A percentile compares a stretch with the other conserved stretches of the same genome.
Conservation (phyloP, 2,329 filamentous ascomycete genomes). For the Arthroderma sp. region DNA sequence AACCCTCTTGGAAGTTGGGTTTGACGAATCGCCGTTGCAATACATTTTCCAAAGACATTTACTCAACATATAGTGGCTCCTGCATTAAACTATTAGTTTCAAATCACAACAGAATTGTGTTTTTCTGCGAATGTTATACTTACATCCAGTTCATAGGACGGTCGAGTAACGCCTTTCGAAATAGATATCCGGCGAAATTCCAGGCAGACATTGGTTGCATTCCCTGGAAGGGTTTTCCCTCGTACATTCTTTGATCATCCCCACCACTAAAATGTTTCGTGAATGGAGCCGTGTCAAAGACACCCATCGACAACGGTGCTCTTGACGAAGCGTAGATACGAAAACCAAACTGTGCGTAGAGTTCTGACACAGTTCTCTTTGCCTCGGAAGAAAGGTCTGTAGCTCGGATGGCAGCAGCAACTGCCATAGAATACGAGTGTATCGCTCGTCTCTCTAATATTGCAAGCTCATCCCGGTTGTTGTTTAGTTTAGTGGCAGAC, state of each 20-base stretch:
- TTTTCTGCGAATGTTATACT: constrained; percentile 17
- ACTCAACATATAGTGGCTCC: constrained; percentile 53
- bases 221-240: constrained; percentile 43
- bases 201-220: constrained; percentile 49
- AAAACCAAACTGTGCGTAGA: constrained; percentile 56
- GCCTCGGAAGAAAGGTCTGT: constrained; percentile 43
- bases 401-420: constrained; percentile 46
- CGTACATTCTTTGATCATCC: constrained; percentile 42
- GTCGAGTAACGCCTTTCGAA: constrained; percentile 45
- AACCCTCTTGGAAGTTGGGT: constrained; percentile 22
- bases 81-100: constrained; percentile 19
- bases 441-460: constrained; percentile 67
- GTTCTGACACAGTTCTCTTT: constrained; percentile 45
- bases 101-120: neutral
- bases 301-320: constrained; percentile 54
- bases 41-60: constrained; percentile 66
- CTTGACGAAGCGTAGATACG: constrained; percentile 56
- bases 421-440: constrained; percentile 64
- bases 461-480: constrained; percentile 59
- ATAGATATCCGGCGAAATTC: constrained; percentile 51
- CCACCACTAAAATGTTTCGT: constrained; percentile 48
- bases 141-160: constrained; percentile 51
- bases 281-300: constrained; percentile 50
- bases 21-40: constrained; percentile 31
- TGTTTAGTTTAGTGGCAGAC: constrained; percentile 86